Evolutionary conservation across 768 basidiomycete species (phyloP).

Genomic region (Xerocomellus dryophilus): DNA sequence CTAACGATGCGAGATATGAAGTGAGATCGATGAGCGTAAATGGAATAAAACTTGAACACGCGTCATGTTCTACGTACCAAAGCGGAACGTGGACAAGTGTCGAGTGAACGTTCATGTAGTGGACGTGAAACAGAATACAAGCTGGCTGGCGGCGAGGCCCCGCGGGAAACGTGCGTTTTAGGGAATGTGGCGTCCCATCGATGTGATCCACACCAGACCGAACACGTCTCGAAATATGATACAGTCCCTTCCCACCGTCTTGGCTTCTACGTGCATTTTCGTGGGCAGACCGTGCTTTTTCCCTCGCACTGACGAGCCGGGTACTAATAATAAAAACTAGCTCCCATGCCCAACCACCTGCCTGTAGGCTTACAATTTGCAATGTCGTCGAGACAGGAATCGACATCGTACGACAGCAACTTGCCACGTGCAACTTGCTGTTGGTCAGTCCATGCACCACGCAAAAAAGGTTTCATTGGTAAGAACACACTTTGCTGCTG

Average conservation of each 20-base stretch:
- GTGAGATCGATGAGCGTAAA: background rate
- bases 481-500: background rate
- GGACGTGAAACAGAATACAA: conserved; percentile 20
- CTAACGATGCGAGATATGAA: background rate
- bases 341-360: background rate
- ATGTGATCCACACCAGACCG: background rate
- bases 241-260: too few species aligned
- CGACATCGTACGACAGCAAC: background rate
- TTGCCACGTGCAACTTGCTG: background rate
- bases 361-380: background rate
- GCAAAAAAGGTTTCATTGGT: background rate
- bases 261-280: too few species aligned
- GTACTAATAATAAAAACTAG: background rate
- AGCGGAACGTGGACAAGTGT: background rate
- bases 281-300: too few species aligned
- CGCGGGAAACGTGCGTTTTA: conserved; percentile 14
- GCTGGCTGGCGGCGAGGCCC: background rate
- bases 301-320: background rate
- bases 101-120: conserved; percentile 8
- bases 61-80: conserved; percentile 18
- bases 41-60: background rate
- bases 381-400: background rate
- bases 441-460: too few species aligned
- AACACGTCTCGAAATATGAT: background rate
- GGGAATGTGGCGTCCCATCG: conserved; percentile 24